These are phyloP conservation scores for Scheffersomyces spartinae DNA, from an alignment of 805 yeast genomes.

Conservation along the genomic window DNA sequence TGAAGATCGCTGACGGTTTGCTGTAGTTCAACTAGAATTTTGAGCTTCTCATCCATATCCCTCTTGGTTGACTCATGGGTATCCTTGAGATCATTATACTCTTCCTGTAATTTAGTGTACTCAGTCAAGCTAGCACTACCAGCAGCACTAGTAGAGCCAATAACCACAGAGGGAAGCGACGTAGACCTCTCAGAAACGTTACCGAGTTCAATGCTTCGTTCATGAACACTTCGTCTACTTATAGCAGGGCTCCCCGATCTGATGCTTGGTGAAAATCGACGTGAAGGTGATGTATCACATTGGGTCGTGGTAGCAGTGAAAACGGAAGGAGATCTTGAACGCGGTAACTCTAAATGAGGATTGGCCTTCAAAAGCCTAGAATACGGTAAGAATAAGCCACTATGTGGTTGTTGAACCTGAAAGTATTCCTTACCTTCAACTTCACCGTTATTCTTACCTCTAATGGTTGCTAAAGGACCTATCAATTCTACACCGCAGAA, in stretches of 20 bases:
- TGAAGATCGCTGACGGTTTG: constrained; percentile 37
- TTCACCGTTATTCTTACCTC: constrained; percentile 83
- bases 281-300: constrained; percentile 2
- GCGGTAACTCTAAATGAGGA: constrained; percentile 18
- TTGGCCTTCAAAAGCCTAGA: constrained; percentile 28
- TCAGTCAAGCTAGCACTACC: too few species aligned
- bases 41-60: constrained; percentile 30
- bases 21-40: constrained; percentile 37
- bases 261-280: constrained; percentile 3
- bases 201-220: too few species aligned
- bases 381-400: constrained; percentile 68
- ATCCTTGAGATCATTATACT: constrained; percentile 10
- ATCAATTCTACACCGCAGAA: constrained; percentile 83
- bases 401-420: constrained; percentile 44
- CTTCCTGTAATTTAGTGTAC: constrained; percentile 9
- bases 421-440: constrained; percentile 66
- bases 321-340: constrained; percentile 14
- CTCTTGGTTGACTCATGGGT: constrained; percentile 14
- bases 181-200: too few species aligned
- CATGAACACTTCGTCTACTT: background rate
- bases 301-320: constrained; percentile 9
- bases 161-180: too few species aligned
- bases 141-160: too few species aligned
- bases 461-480: constrained; percentile 42
- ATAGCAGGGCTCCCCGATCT: constrained; percentile 2